Base-by-base conservation (phyloP, 257 asterid species). In the Fraxinus pennsylvanica region DNA sequence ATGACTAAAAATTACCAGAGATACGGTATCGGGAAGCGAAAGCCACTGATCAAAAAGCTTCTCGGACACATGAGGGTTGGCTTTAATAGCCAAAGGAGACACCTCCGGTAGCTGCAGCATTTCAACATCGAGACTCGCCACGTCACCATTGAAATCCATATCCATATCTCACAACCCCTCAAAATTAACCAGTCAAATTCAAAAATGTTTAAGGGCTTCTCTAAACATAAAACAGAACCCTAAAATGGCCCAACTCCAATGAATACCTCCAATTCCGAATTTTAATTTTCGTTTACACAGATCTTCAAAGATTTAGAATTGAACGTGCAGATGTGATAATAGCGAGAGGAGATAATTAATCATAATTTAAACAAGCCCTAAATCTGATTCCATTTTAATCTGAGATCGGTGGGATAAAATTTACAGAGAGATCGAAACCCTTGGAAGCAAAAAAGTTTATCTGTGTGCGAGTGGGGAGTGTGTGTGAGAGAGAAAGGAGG, bases 31-130 rank as follows among this genome's bases (percentile, higher is more conserved):
- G 8, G 97, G 95, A 45, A 91, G 96, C 76, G 99, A 92, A 59
- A 94, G 96, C 99, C 99, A 94, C 85, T 91, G 97, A 89, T 94
- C 97, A 63, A 87, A 94, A 33, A 94, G 92, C 89, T 89, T 90
- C 85, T 90, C 97, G 21, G 99, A 92, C 54, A 92, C 93, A 76
- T 76, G 84, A 67, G 99, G 94, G 78, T 91, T 92, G 72, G 95
- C 90, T 86, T 90, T 92, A 74, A 94, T 86, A 75, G 97, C 93
- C 90, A 89, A 79, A 47, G 97, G 94, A 65, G 99, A 89, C 75
- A 92, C 92, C 93, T 94, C 99, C 52, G 91, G 88, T 45, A 94
- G 90, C 97, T 94, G 99, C 93, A 92, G 82, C 30, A 92, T 82
- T 76, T 94, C 97, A 39, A 96, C 95, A 81, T 94, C 99, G 66